Evolutionary conservation across 768 basidiomycete species (phyloP), one percentile per base, ranked within the genome.

Genomic region (Austroboletus festivus): DNA sequence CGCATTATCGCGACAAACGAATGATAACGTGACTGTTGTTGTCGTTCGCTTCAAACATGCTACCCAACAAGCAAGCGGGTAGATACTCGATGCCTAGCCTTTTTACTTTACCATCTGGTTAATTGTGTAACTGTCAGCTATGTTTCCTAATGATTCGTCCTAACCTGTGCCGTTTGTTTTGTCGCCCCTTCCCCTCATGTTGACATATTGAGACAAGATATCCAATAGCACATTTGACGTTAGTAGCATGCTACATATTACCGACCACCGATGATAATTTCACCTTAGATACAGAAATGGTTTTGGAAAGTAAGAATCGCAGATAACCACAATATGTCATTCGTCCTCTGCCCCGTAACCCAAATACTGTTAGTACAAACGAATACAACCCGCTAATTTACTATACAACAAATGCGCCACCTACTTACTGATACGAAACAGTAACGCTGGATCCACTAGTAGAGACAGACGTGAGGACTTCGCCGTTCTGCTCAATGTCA

Each of bases 11-110:
- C 83, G 88, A 62, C 94, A 92, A 69, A 93, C 93, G 15, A 89
- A 87, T 35, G 96, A 99, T 68, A 99, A 99, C 69, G 84, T 98
- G 42, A 94, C 90, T 30, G 87, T 92, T 23, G 67, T 97, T 46
- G 90, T 97, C 46, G 78, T 98, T 26, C 82, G 90, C 42, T 89
- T 95, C 75, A 85, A 83, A 61, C 69, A 38, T 20, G 13, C 24
- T 24, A 16, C 43, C 19, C 45, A 47, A n/a, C 45, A 30, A n/a
- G 33, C 54, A 13, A 54, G 51, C 52, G 53, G 46, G 39, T 54
- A 55, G 40, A 54, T 15, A 33, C 10, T 24, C 26, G 38, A 34
- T 44, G 34, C 30, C 18, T 23, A 13, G 20, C 38, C 26, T 9
- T 37, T 30, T 48, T n/a, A 42, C 42, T 31, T 50, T 46, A 48